Evolutionary conservation across 2,329 filamentous ascomycete species (phyloP).

Genomic region (Lanzia echinophila): DNA sequence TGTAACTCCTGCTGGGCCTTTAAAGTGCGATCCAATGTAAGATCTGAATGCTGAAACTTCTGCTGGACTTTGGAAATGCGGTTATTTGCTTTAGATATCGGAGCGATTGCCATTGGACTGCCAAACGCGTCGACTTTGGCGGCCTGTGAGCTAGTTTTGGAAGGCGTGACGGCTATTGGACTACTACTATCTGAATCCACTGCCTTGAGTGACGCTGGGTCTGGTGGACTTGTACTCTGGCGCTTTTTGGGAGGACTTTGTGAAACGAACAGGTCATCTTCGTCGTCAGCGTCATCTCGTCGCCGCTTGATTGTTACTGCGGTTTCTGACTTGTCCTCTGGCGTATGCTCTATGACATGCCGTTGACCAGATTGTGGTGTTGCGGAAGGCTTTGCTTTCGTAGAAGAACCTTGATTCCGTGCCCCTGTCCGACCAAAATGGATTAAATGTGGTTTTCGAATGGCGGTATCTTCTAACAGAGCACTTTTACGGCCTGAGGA

Average conservation of each 20-base stretch:
- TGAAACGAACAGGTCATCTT: background rate
- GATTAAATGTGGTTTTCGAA: slow-evolving; percentile 19
- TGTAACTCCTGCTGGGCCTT: background rate
- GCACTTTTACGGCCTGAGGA: background rate
- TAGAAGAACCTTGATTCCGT: slow-evolving; percentile 20
- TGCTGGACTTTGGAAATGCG: slow-evolving; percentile 13
- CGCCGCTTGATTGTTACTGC: background rate
- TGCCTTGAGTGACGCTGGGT: background rate
- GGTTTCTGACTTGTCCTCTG: background rate
- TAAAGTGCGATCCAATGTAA: too few species aligned
- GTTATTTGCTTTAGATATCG: slow-evolving; percentile 9
- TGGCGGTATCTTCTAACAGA: slow-evolving; percentile 13
- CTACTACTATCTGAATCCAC: background rate
- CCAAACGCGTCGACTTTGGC: slow-evolving; percentile 24
- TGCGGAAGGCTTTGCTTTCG: background rate
- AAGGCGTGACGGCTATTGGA: background rate
- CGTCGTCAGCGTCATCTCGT: background rate
- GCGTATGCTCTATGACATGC: background rate
- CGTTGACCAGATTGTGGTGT: background rate
- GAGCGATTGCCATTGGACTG: slow-evolving; percentile 19
- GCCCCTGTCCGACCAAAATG: slow-evolving; percentile 18
- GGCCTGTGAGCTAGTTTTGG: slow-evolving; percentile 17
- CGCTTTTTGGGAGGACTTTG: slow-evolving; percentile 13
- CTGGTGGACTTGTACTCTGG: slow-evolving; percentile 11
- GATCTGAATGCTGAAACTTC: background rate